A percentile compares a stretch with the other conserved stretches of the same genome.
phyloP scores from a whole-genome alignment of 257 asterid genomes.

The Cynanchum wilfordii region DNA sequence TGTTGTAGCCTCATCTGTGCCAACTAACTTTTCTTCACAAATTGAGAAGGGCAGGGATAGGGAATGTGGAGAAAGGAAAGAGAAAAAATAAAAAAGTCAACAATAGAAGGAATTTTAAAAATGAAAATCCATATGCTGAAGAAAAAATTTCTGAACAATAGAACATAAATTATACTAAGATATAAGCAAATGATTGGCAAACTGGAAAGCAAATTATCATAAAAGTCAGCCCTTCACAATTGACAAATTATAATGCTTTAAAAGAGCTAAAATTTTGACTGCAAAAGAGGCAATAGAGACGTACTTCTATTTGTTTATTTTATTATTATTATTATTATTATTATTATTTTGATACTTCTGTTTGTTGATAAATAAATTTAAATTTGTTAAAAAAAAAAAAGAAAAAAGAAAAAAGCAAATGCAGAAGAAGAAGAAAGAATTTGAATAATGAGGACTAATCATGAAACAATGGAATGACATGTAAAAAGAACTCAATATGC shows the following conservation, averaged over 20 bases:
- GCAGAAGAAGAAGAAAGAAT: neutral
- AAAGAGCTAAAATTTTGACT: neutral
- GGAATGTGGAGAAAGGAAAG: constrained; percentile 12
- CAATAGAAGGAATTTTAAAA: neutral
- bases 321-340: too few species aligned
- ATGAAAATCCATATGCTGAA: neutral
- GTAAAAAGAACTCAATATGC: neutral
- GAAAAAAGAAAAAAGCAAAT: neutral
- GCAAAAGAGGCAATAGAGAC: neutral
- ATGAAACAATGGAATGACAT: neutral
- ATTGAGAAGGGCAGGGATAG: neutral
- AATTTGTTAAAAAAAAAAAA: neutral
- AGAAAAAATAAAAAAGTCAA: neutral
- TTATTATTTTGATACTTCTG: too few species aligned
- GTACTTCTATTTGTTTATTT: neutral
- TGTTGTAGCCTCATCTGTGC: constrained; percentile 97
- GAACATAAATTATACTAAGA: constrained; percentile 8
- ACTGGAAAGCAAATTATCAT: neutral
- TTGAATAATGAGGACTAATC: neutral
- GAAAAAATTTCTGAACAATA: constrained; percentile 5
- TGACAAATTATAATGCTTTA: neutral
- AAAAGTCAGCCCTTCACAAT: neutral
- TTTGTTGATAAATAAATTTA: neutral
- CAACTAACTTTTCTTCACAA: constrained; percentile 47
- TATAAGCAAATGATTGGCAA: neutral